Base-by-base conservation (phyloP, 352 stramenopile species). In the Globisporangium abappressorium region DNA sequence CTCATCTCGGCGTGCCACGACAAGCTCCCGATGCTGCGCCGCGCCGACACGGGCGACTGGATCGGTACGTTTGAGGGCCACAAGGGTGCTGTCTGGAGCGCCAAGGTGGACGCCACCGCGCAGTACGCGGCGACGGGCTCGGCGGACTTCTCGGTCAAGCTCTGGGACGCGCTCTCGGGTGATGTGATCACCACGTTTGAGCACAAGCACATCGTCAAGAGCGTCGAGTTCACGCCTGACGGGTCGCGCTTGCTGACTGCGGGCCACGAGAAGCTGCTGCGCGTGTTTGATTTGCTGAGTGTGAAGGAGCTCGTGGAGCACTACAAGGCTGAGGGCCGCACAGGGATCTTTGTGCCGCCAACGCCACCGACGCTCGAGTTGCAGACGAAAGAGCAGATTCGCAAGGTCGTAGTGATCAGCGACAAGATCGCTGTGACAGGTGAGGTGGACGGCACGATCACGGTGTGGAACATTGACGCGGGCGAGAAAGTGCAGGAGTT, bases 151-250 rank as follows among this genome's bases (percentile, higher is more conserved):
- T 93, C 77, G 14, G 97, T 97, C 51, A 96, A 98, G 68, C 77
- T 99, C 18, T 99, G 97, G 97, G 96, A 99, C 80, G 97, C 96
- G 8, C 90, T 98, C 54, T 99, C 96, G 36, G 97, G 97, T 57
- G 87, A 97, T 33, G 75, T 86, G n/a, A 73, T 99, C 34, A 84
- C 92, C 8, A 96, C 90, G n/a, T 94, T 99, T 38, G 82, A 96
- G 34, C 97, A 99, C 81, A 94, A 97, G 66, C 97, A 99, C 78
- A 96, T 99, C 64, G 97, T 99, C 65, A 99, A 99, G 81, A 96
- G 84, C 22, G 89, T 98, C 57, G 91, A 90, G 59, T 99, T 99
- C 82, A 92, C 92, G 43, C 72, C 62, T 3, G 90, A 98, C 68
- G 91, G 85, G 34, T 72, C 80, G 54, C 75, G 77, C 22, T 80